Percentiles rank a stretch among this genome's conserved stretches.
These are phyloP conservation scores for Melanogaster broomeanus DNA, from an alignment of 768 basidiomycete genomes.

Conservation along the genomic window DNA sequence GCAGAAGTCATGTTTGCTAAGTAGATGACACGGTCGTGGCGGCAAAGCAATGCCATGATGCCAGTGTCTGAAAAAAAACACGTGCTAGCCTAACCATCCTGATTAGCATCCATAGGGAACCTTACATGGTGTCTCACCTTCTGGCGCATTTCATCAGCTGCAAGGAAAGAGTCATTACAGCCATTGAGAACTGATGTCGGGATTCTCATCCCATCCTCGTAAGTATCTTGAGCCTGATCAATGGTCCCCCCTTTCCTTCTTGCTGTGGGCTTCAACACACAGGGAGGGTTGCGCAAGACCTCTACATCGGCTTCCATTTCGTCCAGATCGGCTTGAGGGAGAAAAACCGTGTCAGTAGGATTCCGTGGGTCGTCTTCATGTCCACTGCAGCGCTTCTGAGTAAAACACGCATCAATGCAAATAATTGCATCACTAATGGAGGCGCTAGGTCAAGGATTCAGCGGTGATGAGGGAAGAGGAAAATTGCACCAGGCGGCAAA, in stretches of 20 bases:
- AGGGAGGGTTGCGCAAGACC: too few relatives aligned
- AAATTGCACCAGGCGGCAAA: not conserved
- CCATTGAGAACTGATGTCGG: conserved; percentile 32
- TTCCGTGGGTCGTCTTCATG: too few relatives aligned
- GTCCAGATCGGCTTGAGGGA: too few relatives aligned
- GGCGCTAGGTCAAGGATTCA: not conserved
- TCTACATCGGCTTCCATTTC: too few relatives aligned
- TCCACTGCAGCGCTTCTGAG: conserved; percentile 28
- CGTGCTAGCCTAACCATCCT: conserved; percentile 11
- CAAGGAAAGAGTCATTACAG: conserved; percentile 31
- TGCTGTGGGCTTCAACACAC: too few relatives aligned
- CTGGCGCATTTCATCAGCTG: conserved; percentile 9
- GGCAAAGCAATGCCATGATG: conserved; percentile 24
- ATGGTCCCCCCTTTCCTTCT: too few relatives aligned
- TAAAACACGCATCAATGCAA: conserved; percentile 37
- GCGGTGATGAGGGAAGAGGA: not conserved
- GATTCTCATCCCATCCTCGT: conserved; percentile 25
- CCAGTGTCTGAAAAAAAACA: conserved; percentile 19
- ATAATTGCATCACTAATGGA: conserved; percentile 28
- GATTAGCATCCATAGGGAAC: not conserved
- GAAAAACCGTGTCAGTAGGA: too few relatives aligned
- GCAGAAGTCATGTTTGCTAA: conserved; percentile 15
- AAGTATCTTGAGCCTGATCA: conserved; percentile 2
- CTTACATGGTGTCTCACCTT: not conserved
- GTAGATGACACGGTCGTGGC: conserved; percentile 20